These are phyloP conservation scores for Fusarium buharicum DNA, from an alignment of 2,329 filamentous ascomycete species.

Conservation along the genomic window DNA sequence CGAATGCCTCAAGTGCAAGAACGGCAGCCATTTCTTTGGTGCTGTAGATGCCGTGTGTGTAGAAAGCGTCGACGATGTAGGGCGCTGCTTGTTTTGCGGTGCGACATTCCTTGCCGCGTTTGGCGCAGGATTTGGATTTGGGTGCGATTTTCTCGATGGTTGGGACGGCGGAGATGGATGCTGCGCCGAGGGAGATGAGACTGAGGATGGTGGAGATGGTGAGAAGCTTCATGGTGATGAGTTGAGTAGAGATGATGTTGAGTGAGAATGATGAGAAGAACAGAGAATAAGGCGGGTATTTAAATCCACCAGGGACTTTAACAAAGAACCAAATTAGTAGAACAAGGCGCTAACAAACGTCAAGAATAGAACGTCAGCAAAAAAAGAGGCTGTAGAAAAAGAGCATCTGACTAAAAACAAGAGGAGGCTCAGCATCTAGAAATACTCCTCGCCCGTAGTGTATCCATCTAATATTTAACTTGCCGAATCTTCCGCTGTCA, in stretches of 20 bases:
- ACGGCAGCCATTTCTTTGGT: constrained; percentile 74
- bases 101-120: constrained; percentile 68
- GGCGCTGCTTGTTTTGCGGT: constrained; percentile 71
- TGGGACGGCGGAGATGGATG: constrained; percentile 45
- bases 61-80: constrained; percentile 66
- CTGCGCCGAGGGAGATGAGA: constrained; percentile 33
- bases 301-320: constrained; percentile 25
- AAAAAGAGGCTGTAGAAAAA: background rate
- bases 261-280: background rate
- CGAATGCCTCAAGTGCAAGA: constrained; percentile 75
- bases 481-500: too few relatives aligned
- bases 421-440: too few relatives aligned
- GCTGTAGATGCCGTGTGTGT: constrained; percentile 64
- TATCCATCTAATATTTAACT: too few relatives aligned
- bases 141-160: constrained; percentile 68
- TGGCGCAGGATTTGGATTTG: constrained; percentile 62
- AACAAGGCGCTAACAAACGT: background rate
- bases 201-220: constrained; percentile 30
- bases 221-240: constrained; percentile 46
- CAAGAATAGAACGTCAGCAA: background rate
- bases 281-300: background rate
- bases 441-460: too few relatives aligned
- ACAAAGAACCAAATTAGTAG: background rate
- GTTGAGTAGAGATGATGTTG: background rate
- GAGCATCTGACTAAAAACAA: background rate